Percentiles rank a stretch among this genome's conserved stretches.
These are phyloP conservation scores for Pseudohyphozyma bogoriensis DNA, from an alignment of 768 basidiomycete species.

Conservation along the genomic window DNA sequence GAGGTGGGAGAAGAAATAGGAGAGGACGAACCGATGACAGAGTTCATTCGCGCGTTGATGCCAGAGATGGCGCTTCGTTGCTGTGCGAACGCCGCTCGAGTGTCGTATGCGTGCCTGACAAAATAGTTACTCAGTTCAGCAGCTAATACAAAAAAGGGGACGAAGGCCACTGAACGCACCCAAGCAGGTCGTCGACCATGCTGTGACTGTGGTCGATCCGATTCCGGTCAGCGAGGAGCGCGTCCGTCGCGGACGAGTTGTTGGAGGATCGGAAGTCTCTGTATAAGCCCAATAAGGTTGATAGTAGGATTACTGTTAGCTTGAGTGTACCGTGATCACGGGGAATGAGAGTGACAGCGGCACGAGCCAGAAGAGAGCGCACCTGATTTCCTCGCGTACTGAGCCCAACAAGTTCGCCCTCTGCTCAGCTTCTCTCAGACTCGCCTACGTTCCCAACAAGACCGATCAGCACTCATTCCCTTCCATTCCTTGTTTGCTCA, in stretches of 20 bases:
- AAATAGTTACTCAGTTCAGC: not conserved
- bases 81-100: slow-evolving; percentile 77
- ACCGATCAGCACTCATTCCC: not conserved
- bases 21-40: slow-evolving; percentile 60
- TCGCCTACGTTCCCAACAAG: slow-evolving; percentile 45
- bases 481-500: no score
- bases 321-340: no score
- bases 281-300: not conserved
- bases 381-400: slow-evolving; percentile 95
- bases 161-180: slow-evolving; percentile 43
- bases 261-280: slow-evolving; percentile 28
- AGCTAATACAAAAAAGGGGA: no score
- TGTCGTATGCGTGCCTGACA: slow-evolving; percentile 91
- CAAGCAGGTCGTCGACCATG: slow-evolving; percentile 85
- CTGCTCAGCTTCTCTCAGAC: slow-evolving; percentile 70
- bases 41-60: slow-evolving; percentile 74
- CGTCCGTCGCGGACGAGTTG: slow-evolving; percentile 47
- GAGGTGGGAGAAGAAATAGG: not conserved
- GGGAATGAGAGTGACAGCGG: no score
- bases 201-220: slow-evolving; percentile 84
- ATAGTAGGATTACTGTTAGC: no score
- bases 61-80: slow-evolving; percentile 65
- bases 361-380: slow-evolving; percentile 33
- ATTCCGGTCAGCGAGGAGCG: slow-evolving; percentile 73
- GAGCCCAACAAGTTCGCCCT: slow-evolving; percentile 78